Conservation (phyloP, 2,329 filamentous ascomycete species). For the Fusarium sulawesiense region DNA sequence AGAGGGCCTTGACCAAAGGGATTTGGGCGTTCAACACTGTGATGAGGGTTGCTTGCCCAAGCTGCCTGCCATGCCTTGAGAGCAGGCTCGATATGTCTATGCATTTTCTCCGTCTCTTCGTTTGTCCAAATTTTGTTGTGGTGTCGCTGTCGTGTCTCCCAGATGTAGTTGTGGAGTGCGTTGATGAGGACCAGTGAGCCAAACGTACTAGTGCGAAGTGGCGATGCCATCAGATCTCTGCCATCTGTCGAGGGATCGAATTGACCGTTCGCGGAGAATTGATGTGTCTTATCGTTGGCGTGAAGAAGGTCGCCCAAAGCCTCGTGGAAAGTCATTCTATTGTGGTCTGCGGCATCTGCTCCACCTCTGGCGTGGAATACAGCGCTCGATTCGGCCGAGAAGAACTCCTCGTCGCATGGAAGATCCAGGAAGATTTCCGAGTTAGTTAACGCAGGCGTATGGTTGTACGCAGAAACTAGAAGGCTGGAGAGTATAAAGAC, state of each 20-base stretch:
- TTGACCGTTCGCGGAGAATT: slow-evolving; percentile 49
- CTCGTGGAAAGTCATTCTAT: slow-evolving; percentile 81
- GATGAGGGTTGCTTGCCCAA: slow-evolving; percentile 87
- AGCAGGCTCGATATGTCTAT: slow-evolving; percentile 92
- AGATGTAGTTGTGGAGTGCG: slow-evolving; percentile 96
- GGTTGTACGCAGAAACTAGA: slow-evolving; percentile 91
- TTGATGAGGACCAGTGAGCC: slow-evolving; percentile 93
- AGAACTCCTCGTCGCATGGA: slow-evolving; percentile 93
- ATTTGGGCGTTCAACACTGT: slow-evolving; percentile 86
- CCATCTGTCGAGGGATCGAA: slow-evolving; percentile 33
- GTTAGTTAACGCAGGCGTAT: slow-evolving; percentile 89
- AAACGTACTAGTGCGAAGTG: slow-evolving; percentile 87
- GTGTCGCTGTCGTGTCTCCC: slow-evolving; percentile 94
- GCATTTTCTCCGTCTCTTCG: slow-evolving; percentile 95
- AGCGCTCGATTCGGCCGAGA: slow-evolving; percentile 84
- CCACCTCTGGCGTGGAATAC: slow-evolving; percentile 85
- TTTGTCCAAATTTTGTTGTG: slow-evolving; percentile 90
- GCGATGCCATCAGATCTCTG: slow-evolving; percentile 65
- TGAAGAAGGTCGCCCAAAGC: slow-evolving; percentile 84
- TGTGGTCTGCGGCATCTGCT: slow-evolving; percentile 73
- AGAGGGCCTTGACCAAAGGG: slow-evolving; percentile 84
- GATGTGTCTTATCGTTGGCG: slow-evolving; percentile 73
- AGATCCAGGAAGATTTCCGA: slow-evolving; percentile 91
- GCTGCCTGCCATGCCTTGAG: slow-evolving; percentile 94
- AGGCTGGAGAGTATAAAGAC: slow-evolving; percentile 94